Conservation (phyloP, 192 early-diverging fungal species). For the Backusella tarrabulga region DNA sequence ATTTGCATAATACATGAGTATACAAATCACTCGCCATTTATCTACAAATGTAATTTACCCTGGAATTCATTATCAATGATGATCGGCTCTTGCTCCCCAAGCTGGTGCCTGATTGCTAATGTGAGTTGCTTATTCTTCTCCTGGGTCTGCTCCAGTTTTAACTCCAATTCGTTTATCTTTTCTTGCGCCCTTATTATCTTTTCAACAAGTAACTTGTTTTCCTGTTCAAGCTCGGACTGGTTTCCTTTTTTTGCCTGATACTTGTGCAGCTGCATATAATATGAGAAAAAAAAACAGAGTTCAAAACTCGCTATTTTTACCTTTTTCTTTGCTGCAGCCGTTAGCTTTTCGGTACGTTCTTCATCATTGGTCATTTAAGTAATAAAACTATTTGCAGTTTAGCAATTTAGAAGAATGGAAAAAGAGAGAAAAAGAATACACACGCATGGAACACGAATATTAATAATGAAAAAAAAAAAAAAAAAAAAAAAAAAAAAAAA, state of each 20-base stretch:
- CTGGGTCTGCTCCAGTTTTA: background rate
- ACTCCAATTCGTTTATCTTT: background rate
- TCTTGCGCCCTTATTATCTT: background rate
- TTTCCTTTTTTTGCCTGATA: constrained; percentile 19
- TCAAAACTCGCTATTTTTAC: background rate
- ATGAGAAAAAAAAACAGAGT: background rate
- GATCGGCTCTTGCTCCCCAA: background rate
- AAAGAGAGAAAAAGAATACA: background rate
- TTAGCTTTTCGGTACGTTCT: constrained; percentile 6
- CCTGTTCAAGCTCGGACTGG: constrained; percentile 3
- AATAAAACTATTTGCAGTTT: background rate
- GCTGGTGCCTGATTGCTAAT: background rate
- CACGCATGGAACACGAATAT: background rate
- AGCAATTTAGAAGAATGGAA: background rate
- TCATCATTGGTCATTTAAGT: background rate
- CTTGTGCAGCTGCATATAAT: constrained; percentile 9
- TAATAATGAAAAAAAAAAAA: background rate
- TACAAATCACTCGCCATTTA: background rate
- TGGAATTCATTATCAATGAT: background rate
- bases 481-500: too few species aligned
- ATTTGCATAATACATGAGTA: background rate
- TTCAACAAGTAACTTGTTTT: constrained; percentile 4
- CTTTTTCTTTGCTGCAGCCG: constrained; percentile 11
- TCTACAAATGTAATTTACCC: background rate
- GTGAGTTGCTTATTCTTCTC: background rate